Conservation (phyloP, 306 rosid species). For the Echinosophora koreensis region DNA sequence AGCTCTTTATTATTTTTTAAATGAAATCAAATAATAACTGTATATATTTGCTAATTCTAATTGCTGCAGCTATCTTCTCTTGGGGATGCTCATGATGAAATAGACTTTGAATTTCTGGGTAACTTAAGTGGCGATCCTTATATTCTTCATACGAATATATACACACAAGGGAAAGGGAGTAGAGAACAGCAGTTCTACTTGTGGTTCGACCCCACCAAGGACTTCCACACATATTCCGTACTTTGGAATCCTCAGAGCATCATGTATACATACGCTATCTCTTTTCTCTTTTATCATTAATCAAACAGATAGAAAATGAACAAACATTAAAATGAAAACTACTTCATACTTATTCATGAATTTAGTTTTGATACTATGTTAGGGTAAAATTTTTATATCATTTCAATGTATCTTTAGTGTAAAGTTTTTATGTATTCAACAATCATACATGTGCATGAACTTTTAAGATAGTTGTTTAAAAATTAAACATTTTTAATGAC, state of each 20-base stretch:
- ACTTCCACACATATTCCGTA: slow-evolving; percentile 77
- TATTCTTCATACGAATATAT: slow-evolving; percentile 67
- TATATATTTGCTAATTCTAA: not conserved
- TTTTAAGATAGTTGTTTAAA: too few species aligned
- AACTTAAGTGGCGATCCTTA: slow-evolving; percentile 76
- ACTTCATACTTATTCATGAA: too few species aligned
- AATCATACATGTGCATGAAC: too few species aligned
- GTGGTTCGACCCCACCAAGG: slow-evolving; percentile 79
- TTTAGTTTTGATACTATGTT: too few species aligned
- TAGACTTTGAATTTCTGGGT: slow-evolving; percentile 76
- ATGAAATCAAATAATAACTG: not conserved
- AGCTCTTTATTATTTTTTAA: too few species aligned
- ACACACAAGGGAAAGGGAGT: slow-evolving; percentile 64
- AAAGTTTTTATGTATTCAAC: too few species aligned
- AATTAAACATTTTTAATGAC: too few species aligned
- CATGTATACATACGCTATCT: slow-evolving; percentile 50
- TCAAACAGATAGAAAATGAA: not conserved
- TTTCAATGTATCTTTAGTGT: too few species aligned
- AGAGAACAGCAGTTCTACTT: slow-evolving; percentile 71
- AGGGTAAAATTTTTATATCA: too few species aligned
- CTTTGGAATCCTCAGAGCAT: slow-evolving; percentile 74
- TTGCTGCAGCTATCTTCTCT: slow-evolving; percentile 59
- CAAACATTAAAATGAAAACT: too few species aligned
- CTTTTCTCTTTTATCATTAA: slow-evolving; percentile 1
- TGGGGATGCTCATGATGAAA: slow-evolving; percentile 68